Conservation (phyloP, 768 basidiomycete species). For the Clathrus columnatus region DNA sequence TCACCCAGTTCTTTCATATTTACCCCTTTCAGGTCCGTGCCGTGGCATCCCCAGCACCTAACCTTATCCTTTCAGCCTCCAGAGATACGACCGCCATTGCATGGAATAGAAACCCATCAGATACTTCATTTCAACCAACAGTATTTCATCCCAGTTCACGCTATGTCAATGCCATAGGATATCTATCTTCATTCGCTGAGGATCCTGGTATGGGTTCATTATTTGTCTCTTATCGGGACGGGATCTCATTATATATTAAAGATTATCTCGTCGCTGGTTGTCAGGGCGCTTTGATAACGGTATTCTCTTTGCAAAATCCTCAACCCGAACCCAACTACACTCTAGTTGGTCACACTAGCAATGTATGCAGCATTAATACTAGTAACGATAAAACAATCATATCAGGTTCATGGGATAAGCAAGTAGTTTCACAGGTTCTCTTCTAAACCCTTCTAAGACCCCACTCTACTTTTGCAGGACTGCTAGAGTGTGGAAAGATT, state of each 20-base stretch:
- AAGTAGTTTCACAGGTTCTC: conserved; percentile 20
- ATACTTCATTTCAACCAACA: conserved; percentile 41
- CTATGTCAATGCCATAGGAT: conserved; percentile 76
- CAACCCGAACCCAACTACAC: conserved; percentile 72
- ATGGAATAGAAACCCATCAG: conserved; percentile 54
- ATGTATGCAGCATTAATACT: conserved; percentile 79
- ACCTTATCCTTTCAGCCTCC: conserved; percentile 81
- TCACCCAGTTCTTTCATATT: conserved; percentile 4
- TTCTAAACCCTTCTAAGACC: neutral
- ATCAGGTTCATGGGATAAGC: conserved; percentile 98
- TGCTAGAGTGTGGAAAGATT: conserved; percentile 89
- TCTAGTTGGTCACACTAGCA: conserved; percentile 82
- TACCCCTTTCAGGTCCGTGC: conserved; percentile 61
- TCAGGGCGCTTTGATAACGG: conserved; percentile 80
- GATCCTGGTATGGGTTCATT: conserved; percentile 56
- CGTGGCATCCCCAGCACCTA: conserved; percentile 64
- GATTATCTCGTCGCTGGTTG: conserved; percentile 84
- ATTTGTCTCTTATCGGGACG: neutral
- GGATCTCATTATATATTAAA: conserved; percentile 23
- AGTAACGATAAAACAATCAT: conserved; percentile 62
- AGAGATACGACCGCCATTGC: conserved; percentile 86
- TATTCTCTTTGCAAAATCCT: conserved; percentile 55
- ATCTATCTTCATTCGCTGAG: conserved; percentile 58
- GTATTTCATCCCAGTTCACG: conserved; percentile 58
- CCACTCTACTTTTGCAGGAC: conserved; percentile 43